Evolutionary conservation across 2,329 filamentous ascomycete species (phyloP), one percentile per base, ranked within the genome.

Genomic region (Fusarium sarcochroum): DNA sequence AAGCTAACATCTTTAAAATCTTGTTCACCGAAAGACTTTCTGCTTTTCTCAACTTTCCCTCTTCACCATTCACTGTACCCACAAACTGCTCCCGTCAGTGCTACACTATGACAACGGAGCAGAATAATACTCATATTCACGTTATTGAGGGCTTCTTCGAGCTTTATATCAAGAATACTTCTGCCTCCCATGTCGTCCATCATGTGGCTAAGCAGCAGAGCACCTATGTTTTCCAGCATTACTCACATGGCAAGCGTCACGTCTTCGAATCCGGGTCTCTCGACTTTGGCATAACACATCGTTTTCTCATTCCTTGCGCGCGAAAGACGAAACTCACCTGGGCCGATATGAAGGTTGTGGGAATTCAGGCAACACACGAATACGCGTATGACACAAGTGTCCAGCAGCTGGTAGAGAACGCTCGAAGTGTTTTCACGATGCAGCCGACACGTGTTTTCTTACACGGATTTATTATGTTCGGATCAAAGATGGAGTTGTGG

Each of bases 391-490:
- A 48, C 14, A 15, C 46, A 13, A 32, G 30, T 23, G 32, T 52
- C 23, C 9, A 32, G 8, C 23, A 30, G 17, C 44, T 60, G 10
- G 20, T 6, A 15, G 2, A n/a, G 1, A 14, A 25, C 14, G 45
- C 46, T 7, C 6, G 18, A 9, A 4, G 7, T 0, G 25, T 51
- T 3, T 61, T 61, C 20, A 11, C 0, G 6, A 2, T 2, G 46
- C 66, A 74, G 17, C 73, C 73, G 4, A 70, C 69, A 2, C 71
- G 73, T 25, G 58, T 66, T 4, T 72, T 68, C 20, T 20, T 70
- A 4, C 66, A 73, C 32, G 70, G 45, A 4, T 74, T 62, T 40
- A 25, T 20, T 3, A 34, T 69, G 17, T 44, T 18, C 35, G 60
- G 30, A 13, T 64, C 63, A 1, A 63, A 35, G 20, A 64, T 73